Evolutionary conservation across 225 moss, liverwort and hornwort genomes (phyloP), one percentile per base, ranked within the genome.

Genomic region (Pseudoscleropodium purum): DNA sequence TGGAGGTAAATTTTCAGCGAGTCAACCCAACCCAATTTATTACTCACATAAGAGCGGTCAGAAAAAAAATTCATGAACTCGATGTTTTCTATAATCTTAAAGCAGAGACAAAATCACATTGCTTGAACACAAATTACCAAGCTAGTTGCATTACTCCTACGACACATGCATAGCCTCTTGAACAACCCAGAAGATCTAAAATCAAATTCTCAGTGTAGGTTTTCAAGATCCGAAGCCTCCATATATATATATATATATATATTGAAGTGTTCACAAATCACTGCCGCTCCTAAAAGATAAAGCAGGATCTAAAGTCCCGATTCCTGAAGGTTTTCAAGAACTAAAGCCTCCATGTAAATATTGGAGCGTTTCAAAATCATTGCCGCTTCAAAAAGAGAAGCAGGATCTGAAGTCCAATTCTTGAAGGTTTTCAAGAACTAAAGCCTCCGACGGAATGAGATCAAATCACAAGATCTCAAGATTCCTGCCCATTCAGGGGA

Each of bases 161-260:
- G 5, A 56, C 56, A 37, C 25, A 10, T 56, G 52, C 78, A 25
- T 24, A 54, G 6, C 37, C 56, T 36, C 37, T 37, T 78, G 78
- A 36, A 36, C 15, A 14, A 23, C 5, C 20, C 4, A 13, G 54
- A 36, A 14, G 36, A 23, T 23, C 15, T 14, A 14, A 15, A 77
- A 9, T 78, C 37, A 25, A 36, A 76, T 52, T 51, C 21, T 31
- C 36, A 10, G 13, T 34, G 34, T 21, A 51, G 34, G 13, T 76
- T 76, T 51, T 51, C 33, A 51, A 13, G 34, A 33, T 21, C 76
- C 34, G 13, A 47, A 49, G 11, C 19, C 75, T 49, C 31, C 33
- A 1, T 19, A 2, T 6, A 2, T 4, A 18, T 19, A 2, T 19
- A 1, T 19, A 2, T 6, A 2, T 4, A 18, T 19, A 2, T 19